Evolutionary conservation across 2,329 filamentous ascomycete genomes (phyloP).

Genomic region (Cercospora canescens): DNA sequence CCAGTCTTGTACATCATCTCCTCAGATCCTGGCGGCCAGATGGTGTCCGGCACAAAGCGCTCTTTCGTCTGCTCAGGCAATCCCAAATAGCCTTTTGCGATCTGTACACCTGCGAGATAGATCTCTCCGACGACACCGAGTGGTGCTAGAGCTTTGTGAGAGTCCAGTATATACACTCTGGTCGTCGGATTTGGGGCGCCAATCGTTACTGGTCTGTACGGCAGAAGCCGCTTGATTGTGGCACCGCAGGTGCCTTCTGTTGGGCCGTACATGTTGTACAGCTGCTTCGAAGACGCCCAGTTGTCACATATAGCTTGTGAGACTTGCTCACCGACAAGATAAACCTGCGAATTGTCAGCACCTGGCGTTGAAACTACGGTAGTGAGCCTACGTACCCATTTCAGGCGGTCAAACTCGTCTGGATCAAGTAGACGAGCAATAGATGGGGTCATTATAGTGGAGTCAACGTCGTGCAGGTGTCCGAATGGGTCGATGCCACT

Average conservation of each 20-base stretch:
- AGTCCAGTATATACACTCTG: neutral
- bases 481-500: neutral
- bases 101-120: neutral
- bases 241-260: slow-evolving; percentile 5
- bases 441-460: neutral
- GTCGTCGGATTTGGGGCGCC: neutral
- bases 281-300: neutral
- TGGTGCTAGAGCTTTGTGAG: neutral
- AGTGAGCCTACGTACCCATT: neutral
- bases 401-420: neutral
- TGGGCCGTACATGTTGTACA: slow-evolving; percentile 7
- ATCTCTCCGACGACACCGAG: neutral
- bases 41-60: neutral
- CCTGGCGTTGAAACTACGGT: too few relatives aligned
- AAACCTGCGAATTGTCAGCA: neutral
- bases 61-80: neutral
- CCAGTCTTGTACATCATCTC: neutral
- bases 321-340: neutral
- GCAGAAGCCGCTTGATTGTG: slow-evolving; percentile 1
- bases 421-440: neutral
- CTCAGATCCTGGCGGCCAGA: neutral
- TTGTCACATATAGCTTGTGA: neutral
- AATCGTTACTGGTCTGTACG: neutral
- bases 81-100: neutral
- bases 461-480: neutral